These are phyloP conservation scores for Trametes cinnabarina DNA, from an alignment of 768 basidiomycete genomes.

Conservation along the genomic window DNA sequence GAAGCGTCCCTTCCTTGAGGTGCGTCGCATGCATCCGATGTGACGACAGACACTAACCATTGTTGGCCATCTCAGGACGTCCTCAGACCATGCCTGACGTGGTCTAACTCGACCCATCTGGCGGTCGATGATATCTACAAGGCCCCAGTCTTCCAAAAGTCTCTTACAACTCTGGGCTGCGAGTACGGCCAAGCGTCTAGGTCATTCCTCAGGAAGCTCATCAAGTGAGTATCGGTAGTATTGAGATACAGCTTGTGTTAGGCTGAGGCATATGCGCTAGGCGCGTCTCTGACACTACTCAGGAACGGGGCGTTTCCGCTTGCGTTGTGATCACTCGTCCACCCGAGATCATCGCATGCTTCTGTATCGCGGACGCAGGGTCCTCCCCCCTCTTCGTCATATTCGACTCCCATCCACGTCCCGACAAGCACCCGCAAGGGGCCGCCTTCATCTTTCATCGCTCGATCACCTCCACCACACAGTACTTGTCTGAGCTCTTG, in stretches of 20 bases:
- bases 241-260: not conserved
- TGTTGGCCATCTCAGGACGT: conserved; percentile 43
- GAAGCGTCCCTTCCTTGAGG: conserved; percentile 37
- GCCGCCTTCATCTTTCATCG: conserved; percentile 56
- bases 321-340: conserved; percentile 64
- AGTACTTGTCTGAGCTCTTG: conserved; percentile 46
- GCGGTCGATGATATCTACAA: conserved; percentile 53
- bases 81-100: conserved; percentile 52
- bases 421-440: conserved; percentile 51
- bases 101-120: conserved; percentile 53
- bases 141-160: conserved; percentile 47
- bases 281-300: not conserved
- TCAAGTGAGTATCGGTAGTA: conserved; percentile 25
- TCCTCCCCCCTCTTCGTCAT: conserved; percentile 46
- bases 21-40: conserved; percentile 27
- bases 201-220: conserved; percentile 37
- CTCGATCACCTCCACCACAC: conserved; percentile 42
- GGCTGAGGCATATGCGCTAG: not conserved
- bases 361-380: conserved; percentile 32
- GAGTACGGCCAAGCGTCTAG: conserved; percentile 39
- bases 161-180: conserved; percentile 35
- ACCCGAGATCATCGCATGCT: conserved; percentile 63
- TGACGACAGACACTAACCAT: not conserved
- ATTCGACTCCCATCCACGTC: conserved; percentile 68
- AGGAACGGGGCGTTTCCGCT: conserved; percentile 25